These are phyloP conservation scores for Pseudoperonospora humuli DNA, from an alignment of 352 stramenopile genomes.

Conservation along the genomic window DNA sequence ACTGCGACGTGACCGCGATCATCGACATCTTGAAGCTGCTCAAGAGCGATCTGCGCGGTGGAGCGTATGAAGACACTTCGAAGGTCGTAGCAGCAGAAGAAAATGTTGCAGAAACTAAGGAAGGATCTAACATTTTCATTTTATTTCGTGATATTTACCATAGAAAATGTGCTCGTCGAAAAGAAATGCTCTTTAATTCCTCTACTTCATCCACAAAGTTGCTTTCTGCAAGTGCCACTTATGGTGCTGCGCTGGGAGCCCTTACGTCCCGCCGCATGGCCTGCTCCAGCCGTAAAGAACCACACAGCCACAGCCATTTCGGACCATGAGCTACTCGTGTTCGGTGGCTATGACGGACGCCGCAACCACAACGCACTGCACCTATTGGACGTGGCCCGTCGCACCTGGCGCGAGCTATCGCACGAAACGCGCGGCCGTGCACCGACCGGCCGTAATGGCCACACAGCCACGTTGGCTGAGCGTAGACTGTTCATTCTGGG, in stretches of 20 bases:
- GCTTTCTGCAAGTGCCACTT: too few species aligned
- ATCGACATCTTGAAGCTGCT: too few species aligned
- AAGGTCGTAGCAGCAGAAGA: too few species aligned
- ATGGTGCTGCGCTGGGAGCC: constrained; percentile 69
- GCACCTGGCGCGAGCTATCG: constrained; percentile 56
- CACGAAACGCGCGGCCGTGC: constrained; percentile 34
- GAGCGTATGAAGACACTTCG: too few species aligned
- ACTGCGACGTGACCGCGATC: too few species aligned
- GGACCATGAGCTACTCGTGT: constrained; percentile 60
- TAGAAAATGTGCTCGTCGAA: too few species aligned
- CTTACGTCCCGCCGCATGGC: constrained; percentile 28
- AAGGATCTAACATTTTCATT: too few species aligned
- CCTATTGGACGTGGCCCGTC: constrained; percentile 74
- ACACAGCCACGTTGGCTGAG: constrained; percentile 90
- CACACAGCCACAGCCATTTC: constrained; percentile 71
- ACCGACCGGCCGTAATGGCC: constrained; percentile 89
- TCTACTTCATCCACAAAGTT: too few species aligned
- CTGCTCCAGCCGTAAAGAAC: constrained; percentile 79
- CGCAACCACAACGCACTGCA: constrained; percentile 92
- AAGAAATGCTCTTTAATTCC: too few species aligned
- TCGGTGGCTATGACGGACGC: constrained; percentile 93
- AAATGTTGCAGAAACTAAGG: too few species aligned
- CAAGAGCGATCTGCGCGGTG: too few species aligned
- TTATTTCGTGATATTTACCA: too few species aligned
- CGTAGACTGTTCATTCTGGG: constrained; percentile 90